Percentiles rank a stretch among this genome's conserved stretches.
Evolutionary conservation across 768 basidiomycete genomes (phyloP).

Genomic region (Pluteus cervinus): DNA sequence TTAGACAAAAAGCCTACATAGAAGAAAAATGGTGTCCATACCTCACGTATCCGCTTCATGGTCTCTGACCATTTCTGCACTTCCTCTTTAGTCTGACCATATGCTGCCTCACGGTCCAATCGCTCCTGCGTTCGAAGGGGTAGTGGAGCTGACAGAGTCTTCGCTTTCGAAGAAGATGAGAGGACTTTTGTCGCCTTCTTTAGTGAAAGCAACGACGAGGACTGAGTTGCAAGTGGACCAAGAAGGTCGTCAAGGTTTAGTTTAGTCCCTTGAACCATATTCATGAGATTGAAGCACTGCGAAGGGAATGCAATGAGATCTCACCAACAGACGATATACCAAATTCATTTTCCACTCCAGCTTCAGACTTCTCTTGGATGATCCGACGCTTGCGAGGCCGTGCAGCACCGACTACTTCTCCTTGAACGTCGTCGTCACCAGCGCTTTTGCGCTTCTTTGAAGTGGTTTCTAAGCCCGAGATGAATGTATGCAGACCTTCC

Average conservation of each 20-base stretch:
- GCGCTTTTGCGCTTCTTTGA: constrained; percentile 67
- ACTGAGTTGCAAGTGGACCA: constrained; percentile 59
- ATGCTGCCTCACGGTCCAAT: constrained; percentile 89
- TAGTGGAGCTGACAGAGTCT: constrained; percentile 75
- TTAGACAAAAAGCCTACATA: constrained; percentile 4
- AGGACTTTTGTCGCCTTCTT: constrained; percentile 67
- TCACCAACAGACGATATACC: constrained; percentile 46
- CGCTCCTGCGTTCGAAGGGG: constrained; percentile 85
- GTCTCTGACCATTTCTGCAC: constrained; percentile 91
- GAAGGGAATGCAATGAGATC: constrained; percentile 5
- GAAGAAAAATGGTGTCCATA: constrained; percentile 18
- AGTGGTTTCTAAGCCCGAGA: constrained; percentile 56
- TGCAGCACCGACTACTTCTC: constrained; percentile 16
- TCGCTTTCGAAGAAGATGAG: constrained; percentile 40
- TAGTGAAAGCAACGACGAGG: constrained; percentile 58
- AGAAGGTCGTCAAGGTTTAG: constrained; percentile 72
- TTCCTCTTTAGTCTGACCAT: constrained; percentile 88
- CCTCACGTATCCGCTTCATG: constrained; percentile 90
- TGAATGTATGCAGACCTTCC: constrained; percentile 64
- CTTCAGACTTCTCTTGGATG: constrained; percentile 68
- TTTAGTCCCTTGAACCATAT: constrained; percentile 43
- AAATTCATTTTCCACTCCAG: constrained; percentile 80
- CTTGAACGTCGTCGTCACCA: constrained; percentile 24
- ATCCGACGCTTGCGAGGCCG: constrained; percentile 49
- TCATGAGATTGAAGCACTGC: constrained; percentile 4